Evolutionary conservation across 2,329 filamentous ascomycete genomes (phyloP).

Genomic region (Aspergillus pseudoglaucus): DNA sequence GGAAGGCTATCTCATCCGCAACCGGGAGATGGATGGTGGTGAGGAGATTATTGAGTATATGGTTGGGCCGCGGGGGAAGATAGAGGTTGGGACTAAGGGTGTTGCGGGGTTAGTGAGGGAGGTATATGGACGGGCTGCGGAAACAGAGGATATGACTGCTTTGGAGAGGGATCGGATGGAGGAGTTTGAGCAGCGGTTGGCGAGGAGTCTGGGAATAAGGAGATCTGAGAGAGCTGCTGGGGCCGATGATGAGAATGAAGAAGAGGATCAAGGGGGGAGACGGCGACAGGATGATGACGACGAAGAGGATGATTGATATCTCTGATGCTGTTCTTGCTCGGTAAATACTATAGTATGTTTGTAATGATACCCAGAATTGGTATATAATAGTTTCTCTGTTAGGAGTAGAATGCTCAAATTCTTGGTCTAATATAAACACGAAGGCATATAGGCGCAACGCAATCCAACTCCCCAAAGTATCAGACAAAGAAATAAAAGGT

Average conservation of each 20-base stretch:
- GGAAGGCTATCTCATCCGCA: conserved; percentile 75
- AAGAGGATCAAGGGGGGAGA: conserved; percentile 1
- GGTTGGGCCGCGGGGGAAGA: conserved; percentile 75
- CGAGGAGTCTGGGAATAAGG: conserved; percentile 54
- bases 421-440: background rate
- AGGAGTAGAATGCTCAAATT: no score
- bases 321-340: background rate
- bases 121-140: conserved; percentile 43
- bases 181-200: conserved; percentile 56
- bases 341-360: background rate
- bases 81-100: conserved; percentile 73
- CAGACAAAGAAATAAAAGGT: conserved; percentile 3
- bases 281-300: background rate
- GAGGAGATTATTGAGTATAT: conserved; percentile 76
- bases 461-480: background rate
- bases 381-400: background rate
- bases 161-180: conserved; percentile 35
- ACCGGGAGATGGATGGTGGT: conserved; percentile 61
- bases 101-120: conserved; percentile 62
- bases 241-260: conserved; percentile 2
- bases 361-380: background rate
- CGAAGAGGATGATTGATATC: background rate
- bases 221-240: conserved; percentile 3
- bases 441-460: background rate
- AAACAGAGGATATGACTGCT: conserved; percentile 10